phyloP scores from a whole-genome alignment of 495 filamentous ascomycete genomes.

The Penicillium paradoxum region DNA sequence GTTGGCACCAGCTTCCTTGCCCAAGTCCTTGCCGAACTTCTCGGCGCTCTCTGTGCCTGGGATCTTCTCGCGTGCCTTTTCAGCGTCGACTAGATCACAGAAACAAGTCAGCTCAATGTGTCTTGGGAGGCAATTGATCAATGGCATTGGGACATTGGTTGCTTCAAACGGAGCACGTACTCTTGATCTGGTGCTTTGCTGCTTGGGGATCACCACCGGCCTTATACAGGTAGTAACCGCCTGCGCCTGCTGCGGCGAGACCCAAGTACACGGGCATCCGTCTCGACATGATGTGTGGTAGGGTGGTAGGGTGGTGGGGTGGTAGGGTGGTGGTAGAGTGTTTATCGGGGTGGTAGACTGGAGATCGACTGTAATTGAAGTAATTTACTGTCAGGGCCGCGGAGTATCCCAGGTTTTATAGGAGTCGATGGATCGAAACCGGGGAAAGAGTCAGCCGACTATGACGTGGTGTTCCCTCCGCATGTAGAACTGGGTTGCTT shows the following conservation, averaged over 20 bases:
- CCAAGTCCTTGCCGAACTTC: constrained; percentile 47
- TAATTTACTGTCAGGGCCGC: background rate
- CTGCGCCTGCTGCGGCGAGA: constrained; percentile 57
- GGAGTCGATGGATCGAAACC: background rate
- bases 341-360: background rate
- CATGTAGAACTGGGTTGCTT: background rate
- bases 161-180: constrained; percentile 42
- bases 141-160: background rate
- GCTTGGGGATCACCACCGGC: constrained; percentile 78
- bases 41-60: constrained; percentile 47
- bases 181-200: constrained; percentile 76
- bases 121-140: background rate
- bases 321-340: background rate
- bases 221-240: constrained; percentile 87
- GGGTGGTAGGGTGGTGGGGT: background rate
- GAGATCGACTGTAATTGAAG: background rate
- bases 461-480: constrained; percentile 4
- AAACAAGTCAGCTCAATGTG: constrained; percentile 8
- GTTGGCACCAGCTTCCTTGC: constrained; percentile 47
- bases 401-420: constrained; percentile 12
- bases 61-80: constrained; percentile 60
- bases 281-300: constrained; percentile 37
- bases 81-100: constrained; percentile 45
- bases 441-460: background rate
- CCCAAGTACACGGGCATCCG: constrained; percentile 54